A percentile compares a stretch with the other conserved stretches of the same genome.
These are phyloP conservation scores for Phytophthora chlamydospora DNA, from an alignment of 352 stramenopile genomes.

Conservation along the genomic window DNA sequence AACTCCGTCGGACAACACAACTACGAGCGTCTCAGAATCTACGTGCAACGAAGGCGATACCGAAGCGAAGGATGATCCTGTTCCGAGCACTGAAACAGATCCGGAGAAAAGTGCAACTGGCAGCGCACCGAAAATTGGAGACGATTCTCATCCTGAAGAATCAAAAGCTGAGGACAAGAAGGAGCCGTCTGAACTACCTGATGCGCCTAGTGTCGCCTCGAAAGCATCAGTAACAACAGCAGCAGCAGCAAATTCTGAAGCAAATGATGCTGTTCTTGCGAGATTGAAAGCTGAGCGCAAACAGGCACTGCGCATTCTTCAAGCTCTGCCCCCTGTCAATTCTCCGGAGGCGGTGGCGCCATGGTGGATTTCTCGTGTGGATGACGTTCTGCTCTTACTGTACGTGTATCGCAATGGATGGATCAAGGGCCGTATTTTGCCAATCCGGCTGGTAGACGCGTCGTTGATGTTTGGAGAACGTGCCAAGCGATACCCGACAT, in stretches of 20 bases:
- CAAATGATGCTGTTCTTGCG: neutral
- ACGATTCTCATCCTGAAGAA: neutral
- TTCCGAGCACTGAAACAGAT: neutral
- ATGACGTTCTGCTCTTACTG: constrained; percentile 78
- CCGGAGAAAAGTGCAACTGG: neutral
- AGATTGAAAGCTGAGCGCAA: constrained; percentile 33
- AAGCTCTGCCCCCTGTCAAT: constrained; percentile 44
- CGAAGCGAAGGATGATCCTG: constrained; percentile 1
- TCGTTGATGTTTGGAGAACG: constrained; percentile 67
- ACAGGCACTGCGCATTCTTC: constrained; percentile 51
- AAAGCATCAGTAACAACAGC: neutral
- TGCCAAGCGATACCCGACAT: constrained; percentile 25
- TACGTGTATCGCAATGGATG: constrained; percentile 76
- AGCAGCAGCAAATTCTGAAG: neutral
- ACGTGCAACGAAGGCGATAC: constrained; percentile 1
- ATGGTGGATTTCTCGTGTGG: constrained; percentile 82
- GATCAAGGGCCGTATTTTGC: constrained; percentile 57
- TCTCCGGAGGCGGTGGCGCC: constrained; percentile 42
- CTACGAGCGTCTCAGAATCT: constrained; percentile 5
- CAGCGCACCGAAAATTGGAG: neutral
- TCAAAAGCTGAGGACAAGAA: constrained; percentile 4
- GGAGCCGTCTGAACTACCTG: neutral
- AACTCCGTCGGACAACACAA: constrained; percentile 1
- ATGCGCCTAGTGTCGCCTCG: neutral
- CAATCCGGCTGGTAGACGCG: constrained; percentile 41